Base-by-base conservation (phyloP, 2,329 filamentous ascomycete genomes). In the Coleophoma crateriformis region DNA sequence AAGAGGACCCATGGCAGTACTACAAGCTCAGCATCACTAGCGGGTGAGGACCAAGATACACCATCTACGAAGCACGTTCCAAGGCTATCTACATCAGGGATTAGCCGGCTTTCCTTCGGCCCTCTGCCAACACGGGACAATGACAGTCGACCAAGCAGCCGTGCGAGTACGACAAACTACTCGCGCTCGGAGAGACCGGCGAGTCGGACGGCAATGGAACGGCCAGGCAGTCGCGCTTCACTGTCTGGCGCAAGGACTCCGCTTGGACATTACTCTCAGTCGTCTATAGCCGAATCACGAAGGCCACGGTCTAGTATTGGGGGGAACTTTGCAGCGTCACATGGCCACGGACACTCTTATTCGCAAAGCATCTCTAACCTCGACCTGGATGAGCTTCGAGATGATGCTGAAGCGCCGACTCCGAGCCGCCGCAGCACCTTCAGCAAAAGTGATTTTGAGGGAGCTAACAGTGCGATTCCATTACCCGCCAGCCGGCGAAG, bases 61-160 rank as follows among this genome's bases (percentile, higher is more conserved):
- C 63, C 67, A 4, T 71, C 68, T 42, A 54, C 60, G 46, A 78
- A 71, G 61, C 80, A 84, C 59, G 70, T 79, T 32, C 71, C 79
- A 15, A 72, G 81, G 51, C 74, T 84, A 54, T 84, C 81, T 54
- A 78, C 77, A 33, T 84, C 81, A 8, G 77, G 82, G 33, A 76
- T 84, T 40, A 80, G 78, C 56, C 75, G 84, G 13, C 67, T 86
- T 7, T 85, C 82, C 1, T 84, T 84, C 61, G 81, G 81, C 1
- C 78, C 79, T 2, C 68, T 83, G 10, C 78, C 82, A 3, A 80
- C 77, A 59, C 75, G 81, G 7, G 57, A 61, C 15, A 49, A 54
- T 60, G 46, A 53, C 33, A 64, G 60, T 41, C 50, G 58, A 49
- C 55, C 63, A 33, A 58, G 58, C 48, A 62, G 63, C 52, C 58